Conservation (phyloP, 2,329 filamentous ascomycete genomes). For the Endothia cerciana region DNA sequence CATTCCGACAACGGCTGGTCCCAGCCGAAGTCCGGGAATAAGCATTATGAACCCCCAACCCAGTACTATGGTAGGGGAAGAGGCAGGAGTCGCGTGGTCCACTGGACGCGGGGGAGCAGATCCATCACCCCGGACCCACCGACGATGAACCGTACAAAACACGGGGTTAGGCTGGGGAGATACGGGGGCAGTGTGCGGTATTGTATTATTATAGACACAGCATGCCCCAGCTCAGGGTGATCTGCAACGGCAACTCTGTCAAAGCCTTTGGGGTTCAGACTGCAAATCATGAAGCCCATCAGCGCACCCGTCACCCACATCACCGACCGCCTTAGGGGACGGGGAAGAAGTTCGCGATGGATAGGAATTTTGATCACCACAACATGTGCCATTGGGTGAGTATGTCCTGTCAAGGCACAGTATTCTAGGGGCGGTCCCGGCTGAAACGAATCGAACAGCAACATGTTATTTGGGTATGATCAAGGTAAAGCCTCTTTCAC, state of each 20-base stretch:
- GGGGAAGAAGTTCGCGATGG: constrained; percentile 9
- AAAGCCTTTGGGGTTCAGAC: not conserved
- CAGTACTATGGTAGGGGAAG: not conserved
- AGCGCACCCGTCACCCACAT: constrained; percentile 7
- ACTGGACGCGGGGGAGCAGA: not conserved
- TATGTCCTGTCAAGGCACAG: not conserved
- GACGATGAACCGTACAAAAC: not conserved
- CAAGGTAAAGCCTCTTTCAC: not conserved
- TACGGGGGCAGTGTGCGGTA: not conserved
- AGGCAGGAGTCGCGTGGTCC: not conserved
- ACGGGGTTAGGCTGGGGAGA: not conserved
- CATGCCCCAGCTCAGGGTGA: not conserved
- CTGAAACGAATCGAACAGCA: not conserved
- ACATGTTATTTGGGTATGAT: constrained; percentile 18
- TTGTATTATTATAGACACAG: not conserved
- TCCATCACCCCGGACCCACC: not conserved
- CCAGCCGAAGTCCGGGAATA: not conserved
- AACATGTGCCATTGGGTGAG: constrained; percentile 13
- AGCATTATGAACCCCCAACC: not conserved
- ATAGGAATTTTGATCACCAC: constrained; percentile 9
- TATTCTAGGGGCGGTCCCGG: not conserved
- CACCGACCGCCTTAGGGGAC: constrained; percentile 2
- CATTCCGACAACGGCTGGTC: not conserved
- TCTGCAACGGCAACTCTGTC: not conserved
- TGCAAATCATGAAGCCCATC: constrained; percentile 11